A percentile compares a stretch with the other conserved stretches of the same genome.
Evolutionary conservation across 257 asterid species (phyloP).

Genomic region (Fraxinus americana): DNA sequence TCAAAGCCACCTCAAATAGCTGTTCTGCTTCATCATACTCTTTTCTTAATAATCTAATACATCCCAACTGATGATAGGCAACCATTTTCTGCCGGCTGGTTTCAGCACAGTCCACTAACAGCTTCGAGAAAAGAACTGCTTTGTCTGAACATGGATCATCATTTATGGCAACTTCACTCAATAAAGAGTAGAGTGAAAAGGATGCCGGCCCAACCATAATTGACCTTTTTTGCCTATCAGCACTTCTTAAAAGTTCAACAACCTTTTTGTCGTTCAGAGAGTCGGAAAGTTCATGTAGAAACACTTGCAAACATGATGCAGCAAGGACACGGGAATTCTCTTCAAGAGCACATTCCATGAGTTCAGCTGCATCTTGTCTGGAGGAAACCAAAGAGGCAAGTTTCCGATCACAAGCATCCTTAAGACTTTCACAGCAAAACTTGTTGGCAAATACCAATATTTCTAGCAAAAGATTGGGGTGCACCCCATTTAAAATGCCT

Average conservation of each 20-base stretch:
- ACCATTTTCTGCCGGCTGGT: slow-evolving; percentile 68
- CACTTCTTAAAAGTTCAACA: slow-evolving; percentile 67
- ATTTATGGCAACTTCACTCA: slow-evolving; percentile 77
- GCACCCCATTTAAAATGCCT: slow-evolving; percentile 55
- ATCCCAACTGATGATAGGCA: slow-evolving; percentile 83
- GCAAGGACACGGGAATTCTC: slow-evolving; percentile 81
- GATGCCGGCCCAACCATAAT: slow-evolving; percentile 77
- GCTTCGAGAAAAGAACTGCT: slow-evolving; percentile 60
- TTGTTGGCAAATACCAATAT: slow-evolving; percentile 89
- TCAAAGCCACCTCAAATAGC: slow-evolving; percentile 69
- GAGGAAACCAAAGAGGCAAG: slow-evolving; percentile 81
- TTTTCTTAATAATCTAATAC: slow-evolving; percentile 61
- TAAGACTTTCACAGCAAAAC: slow-evolving; percentile 87
- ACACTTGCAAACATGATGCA: slow-evolving; percentile 89
- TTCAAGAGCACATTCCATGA: slow-evolving; percentile 90
- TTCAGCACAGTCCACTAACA: slow-evolving; percentile 66
- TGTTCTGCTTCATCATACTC: slow-evolving; percentile 74
- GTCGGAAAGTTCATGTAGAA: slow-evolving; percentile 74
- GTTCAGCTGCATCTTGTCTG: slow-evolving; percentile 79
- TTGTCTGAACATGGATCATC: slow-evolving; percentile 75
- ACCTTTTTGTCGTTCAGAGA: slow-evolving; percentile 65
- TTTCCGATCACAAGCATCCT: slow-evolving; percentile 87
- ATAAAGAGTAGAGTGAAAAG: slow-evolving; percentile 77
- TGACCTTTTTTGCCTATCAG: slow-evolving; percentile 63
- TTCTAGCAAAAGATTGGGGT: slow-evolving; percentile 69